Evolutionary conservation across 331 rosid species (phyloP), one percentile per base, ranked within the genome.

Genomic region (Telfairia occidentalis): DNA sequence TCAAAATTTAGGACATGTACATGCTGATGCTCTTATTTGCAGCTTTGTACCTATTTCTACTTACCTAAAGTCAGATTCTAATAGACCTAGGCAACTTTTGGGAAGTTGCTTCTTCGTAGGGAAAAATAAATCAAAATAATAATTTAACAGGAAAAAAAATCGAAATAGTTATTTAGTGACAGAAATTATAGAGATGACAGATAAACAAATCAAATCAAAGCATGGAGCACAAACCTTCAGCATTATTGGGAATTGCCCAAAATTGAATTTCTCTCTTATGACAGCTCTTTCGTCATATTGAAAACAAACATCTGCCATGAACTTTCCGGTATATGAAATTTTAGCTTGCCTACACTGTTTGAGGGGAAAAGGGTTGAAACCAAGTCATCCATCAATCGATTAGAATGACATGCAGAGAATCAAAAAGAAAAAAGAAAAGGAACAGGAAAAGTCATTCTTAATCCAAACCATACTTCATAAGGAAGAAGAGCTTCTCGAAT

Each of bases 221-320:
- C n/a, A 24, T 24, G 73, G 7, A 49, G 7, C 11, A 65, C 84
- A 42, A 74, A 94, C 98, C 97, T 86, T 82, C 1, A 94, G 81
- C 98, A 94, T 91, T 72, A 94, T 87, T 30, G 98, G 98, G 63
- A 94, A 66, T 76, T 81, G 86, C 71, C 97, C 97, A 60, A 94
- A 86, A 79, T 53, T 74, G 35, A 81, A 34, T 11, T 48, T 74
- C 46, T 85, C 88, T 71, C 92, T 78, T 18, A 87, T 76, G 46
- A 79, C 77, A 79, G 83, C 50, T 48, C 80, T 86, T 0, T 37
- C 85, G 21, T 79, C 78, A 43, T 86, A 89, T 79, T 90, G 90
- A 82, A 87, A 81, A 83, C 85, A 87, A 48, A 91, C 87, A 15
- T 84, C 89, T 4, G 86, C 88, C 26, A 13, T 57, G 59, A 94